Percentiles rank a stretch among this genome's conserved stretches.
Conservation (phyloP, 805 yeast species). For the Kregervanrija fluxuum region DNA sequence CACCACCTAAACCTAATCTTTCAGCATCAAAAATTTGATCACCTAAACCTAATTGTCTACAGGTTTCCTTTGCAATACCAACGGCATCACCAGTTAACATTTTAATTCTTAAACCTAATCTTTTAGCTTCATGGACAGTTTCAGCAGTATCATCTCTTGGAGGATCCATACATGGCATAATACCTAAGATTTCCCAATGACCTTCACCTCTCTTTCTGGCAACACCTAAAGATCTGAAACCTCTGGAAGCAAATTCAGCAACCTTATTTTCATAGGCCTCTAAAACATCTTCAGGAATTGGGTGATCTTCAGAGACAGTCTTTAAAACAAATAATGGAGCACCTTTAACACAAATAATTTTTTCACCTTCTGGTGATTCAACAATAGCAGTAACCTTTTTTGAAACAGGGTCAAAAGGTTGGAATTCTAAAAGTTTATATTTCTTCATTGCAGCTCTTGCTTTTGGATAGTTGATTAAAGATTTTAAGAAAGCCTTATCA, state of each 20-base stretch:
- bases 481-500: slow-evolving; percentile 93
- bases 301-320: slow-evolving; percentile 96
- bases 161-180: slow-evolving; percentile 98
- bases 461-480: slow-evolving; percentile 81
- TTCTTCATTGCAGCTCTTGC: slow-evolving; percentile 89
- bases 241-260: slow-evolving; percentile 96
- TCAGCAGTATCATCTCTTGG: slow-evolving; percentile 98
- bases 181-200: slow-evolving; percentile 96
- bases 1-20: slow-evolving; percentile 91
- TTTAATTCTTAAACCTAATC: slow-evolving; percentile 89
- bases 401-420: slow-evolving; percentile 96
- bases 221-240: slow-evolving; percentile 97
- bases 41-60: slow-evolving; percentile 96
- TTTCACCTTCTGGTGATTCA: slow-evolving; percentile 93
- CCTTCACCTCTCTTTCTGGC: slow-evolving; percentile 98
- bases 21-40: slow-evolving; percentile 95
- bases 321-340: slow-evolving; percentile 95
- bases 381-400: slow-evolving; percentile 94
- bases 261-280: slow-evolving; percentile 95
- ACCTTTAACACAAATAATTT: slow-evolving; percentile 94
- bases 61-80: slow-evolving; percentile 97
- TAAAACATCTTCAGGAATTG: slow-evolving; percentile 88
- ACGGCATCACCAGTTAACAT: slow-evolving; percentile 99
- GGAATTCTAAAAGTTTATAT: slow-evolving; percentile 93
- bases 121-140: slow-evolving; percentile 86